Conservation (phyloP, 2,329 filamentous ascomycete species). For the Xylaria sp. region DNA sequence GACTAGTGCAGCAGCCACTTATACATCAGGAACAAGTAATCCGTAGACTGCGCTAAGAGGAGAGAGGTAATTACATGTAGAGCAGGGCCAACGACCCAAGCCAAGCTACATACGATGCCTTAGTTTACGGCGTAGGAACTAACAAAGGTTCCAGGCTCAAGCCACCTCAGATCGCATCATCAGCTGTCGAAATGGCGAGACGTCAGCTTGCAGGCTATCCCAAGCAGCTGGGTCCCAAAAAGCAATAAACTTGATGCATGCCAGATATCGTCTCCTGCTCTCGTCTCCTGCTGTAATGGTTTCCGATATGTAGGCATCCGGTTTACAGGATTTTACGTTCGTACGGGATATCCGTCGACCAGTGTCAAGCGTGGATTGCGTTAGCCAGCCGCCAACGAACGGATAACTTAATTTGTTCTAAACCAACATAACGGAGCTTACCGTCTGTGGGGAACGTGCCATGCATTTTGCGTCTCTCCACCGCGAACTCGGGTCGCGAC, state of each 20-base stretch:
- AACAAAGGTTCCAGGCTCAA: conserved; percentile 25
- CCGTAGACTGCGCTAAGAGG: not conserved
- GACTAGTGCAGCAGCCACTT: not conserved
- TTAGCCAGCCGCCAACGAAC: not conserved
- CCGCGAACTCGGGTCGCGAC: not conserved
- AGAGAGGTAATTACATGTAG: not conserved
- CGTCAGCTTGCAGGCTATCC: not conserved
- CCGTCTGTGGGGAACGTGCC: conserved; percentile 11
- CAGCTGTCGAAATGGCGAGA: conserved; percentile 12
- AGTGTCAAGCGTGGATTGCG: not conserved
- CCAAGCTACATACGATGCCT: not conserved
- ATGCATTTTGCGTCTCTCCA: conserved; percentile 21
- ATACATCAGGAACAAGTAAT: not conserved
- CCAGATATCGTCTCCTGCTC: not conserved
- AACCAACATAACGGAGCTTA: conserved; percentile 21
- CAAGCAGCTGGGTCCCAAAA: not conserved
- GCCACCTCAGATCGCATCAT: conserved; percentile 26
- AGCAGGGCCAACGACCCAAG: not conserved
- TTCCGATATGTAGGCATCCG: not conserved
- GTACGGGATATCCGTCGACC: no score
- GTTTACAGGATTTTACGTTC: not conserved
- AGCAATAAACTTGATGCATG: not conserved
- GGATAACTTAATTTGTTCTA: not conserved
- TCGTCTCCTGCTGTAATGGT: not conserved
- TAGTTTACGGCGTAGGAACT: conserved; percentile 14